Evolutionary conservation across 225 moss, liverwort and hornwort genomes (phyloP).

Genomic region (Antitrichia curtipendula): DNA sequence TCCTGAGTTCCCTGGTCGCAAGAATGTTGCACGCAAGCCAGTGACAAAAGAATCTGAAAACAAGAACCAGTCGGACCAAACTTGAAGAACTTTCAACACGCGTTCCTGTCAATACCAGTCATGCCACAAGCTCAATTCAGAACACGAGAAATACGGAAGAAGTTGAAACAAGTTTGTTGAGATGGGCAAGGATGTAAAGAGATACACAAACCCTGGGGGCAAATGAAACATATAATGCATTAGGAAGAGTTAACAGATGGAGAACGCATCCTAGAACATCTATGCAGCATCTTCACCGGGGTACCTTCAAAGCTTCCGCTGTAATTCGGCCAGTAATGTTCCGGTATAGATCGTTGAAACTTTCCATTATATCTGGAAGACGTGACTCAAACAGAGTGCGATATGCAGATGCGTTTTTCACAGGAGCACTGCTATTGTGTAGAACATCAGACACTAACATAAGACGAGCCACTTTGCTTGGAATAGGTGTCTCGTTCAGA

Average conservation of each 20-base stretch:
- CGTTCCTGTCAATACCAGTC: conserved; percentile 68
- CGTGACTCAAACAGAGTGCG: conserved; percentile 95
- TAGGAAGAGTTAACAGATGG: background rate
- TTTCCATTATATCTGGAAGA: conserved; percentile 97
- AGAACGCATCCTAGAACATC: background rate
- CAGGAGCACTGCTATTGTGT: conserved; percentile 99
- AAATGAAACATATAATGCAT: background rate
- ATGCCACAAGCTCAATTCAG: conserved; percentile 8
- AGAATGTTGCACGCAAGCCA: conserved; percentile 92
- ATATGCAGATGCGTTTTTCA: conserved; percentile 96
- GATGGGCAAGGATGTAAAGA: background rate
- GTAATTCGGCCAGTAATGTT: conserved; percentile 95
- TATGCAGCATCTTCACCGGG: background rate
- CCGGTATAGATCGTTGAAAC: conserved; percentile 92
- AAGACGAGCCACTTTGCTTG: conserved; percentile 95
- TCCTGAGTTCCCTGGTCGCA: conserved; percentile 85
- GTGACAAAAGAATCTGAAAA: conserved; percentile 98
- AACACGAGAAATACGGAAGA: background rate
- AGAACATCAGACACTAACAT: conserved; percentile 98
- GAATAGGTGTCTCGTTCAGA: conserved; percentile 92
- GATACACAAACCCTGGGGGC: background rate
- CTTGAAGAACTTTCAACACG: conserved; percentile 93
- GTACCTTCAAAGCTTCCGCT: conserved; percentile 97
- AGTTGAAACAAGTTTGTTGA: background rate
- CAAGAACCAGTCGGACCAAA: conserved; percentile 99